Evolutionary conservation across 495 filamentous ascomycete genomes (phyloP), one percentile per base, ranked within the genome.

Genomic region (Cladorrhinum samala): DNA sequence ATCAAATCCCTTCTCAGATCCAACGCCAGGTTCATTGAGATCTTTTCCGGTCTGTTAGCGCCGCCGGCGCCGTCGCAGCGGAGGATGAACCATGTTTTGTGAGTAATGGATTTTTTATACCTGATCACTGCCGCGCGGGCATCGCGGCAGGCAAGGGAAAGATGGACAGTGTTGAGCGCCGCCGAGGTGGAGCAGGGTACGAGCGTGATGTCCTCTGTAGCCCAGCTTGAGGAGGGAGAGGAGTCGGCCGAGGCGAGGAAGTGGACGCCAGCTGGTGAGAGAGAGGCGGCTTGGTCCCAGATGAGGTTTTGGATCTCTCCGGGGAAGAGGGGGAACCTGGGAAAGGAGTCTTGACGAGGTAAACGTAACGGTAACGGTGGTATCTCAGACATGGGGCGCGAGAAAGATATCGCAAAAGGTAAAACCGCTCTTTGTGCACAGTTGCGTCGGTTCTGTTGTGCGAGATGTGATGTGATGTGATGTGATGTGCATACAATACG

Each of bases 171-270:
- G 44, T 51, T 50, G 27, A 54, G 50, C 25, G 55, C 62, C 41
- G 66, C 60, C 0, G 69, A 64, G 25, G 77, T 70, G n/a, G 27
- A 43, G 50, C 53, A 39, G 8, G 63, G 61, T 14, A 59, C 14
- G 14, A 66, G 51, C 40, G 53, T 24, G 51, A 59, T 41, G 30
- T 66, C 63, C 33, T 49, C 20, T 0, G 46, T 54, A 42, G 11
- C 20, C 45, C 33, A 25, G 23, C 20, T 21, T 11, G 30, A 19
- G n/a, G 17, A 37, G 14, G 33, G 14, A 1, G 36, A 27, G 30
- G 16, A 21, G 8, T 33, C 17, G 45, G 20, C 9, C 14, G n/a
- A 47, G 53, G 52, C 53, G 36, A 66, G 44, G 50, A 63, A 63
- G 30, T 66, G 63, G 23, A 66, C 50, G 9, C 44, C 46, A 11